Base-by-base conservation (phyloP, 805 yeast species). In the Saturnispora mendoncae region DNA sequence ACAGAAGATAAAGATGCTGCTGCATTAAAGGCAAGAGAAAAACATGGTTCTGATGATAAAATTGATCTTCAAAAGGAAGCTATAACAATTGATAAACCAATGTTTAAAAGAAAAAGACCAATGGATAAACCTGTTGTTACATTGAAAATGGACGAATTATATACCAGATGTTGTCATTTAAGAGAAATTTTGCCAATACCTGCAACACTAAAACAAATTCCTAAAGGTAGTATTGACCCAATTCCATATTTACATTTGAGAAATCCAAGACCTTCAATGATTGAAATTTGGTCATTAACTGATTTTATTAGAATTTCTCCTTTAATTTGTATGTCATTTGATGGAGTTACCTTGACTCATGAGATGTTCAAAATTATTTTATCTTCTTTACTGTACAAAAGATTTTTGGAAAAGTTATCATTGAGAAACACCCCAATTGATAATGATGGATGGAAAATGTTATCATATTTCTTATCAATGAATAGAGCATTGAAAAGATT, bases 171-270 rank as follows among this genome's bases (percentile, higher is more conserved):
- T 59, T 88, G 97, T 57, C 97, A 88, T 59, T 65, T 88, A 44
- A 68, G 97, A 42, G 97, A 88, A 54, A 88, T 88, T 43, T 60
- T 88, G 46, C 97, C 97, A 2, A 88, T 88, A 38, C 90, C 95
- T 3, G 90, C 94, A 2, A 86, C 90, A 6, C 55, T 84, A 51
- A 81, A 82, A 53, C 95, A 85, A 56, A 70, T 88, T 46, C 84
- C 84, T 1, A 78, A 78, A 53, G 85, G 83, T 18, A 78, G 86
- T 23, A 71, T 79, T 35, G 78, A 84, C 1, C 94, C 95, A 4
- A 59, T 88, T 19, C 78, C 84, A 5, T 56, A 74, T 3, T 58
- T 88, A 43, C 85, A 81, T 52, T 66, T 90, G 44, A 65, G 84
- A 52, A 88, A 88, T 54, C 94, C 95, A n/a, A 69, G 76, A 39